Base-by-base conservation (phyloP, 2,329 filamentous ascomycete species). In the Coleophoma cylindrospora region DNA sequence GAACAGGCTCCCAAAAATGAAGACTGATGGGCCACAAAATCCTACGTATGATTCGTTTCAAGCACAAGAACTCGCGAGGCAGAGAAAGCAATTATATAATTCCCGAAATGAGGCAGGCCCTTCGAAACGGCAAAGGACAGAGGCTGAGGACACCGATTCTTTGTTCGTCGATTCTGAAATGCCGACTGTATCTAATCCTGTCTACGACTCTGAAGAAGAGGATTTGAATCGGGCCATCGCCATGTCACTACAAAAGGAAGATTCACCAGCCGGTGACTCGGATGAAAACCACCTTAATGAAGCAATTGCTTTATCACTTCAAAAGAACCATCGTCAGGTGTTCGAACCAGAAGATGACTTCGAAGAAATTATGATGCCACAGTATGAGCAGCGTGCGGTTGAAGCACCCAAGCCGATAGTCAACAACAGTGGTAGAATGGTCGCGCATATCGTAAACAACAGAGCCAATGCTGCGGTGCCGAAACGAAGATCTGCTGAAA, bases 301-400 rank as follows among this genome's bases (percentile, higher is more conserved):
- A 54, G 91, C 92, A 12, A 96, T 97, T 61, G 87, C 87, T 2
- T 75, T 97, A 68, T 97, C 92, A 5, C 70, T 97, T 36, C 79
- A 85, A 57, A 84, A 74, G n/a, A 77, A 84, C 44, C 74, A 83
- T 52, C 70, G 67, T 0, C 54, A 68, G 10, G 54, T 65, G 40
- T 48, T 54, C 33, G 57, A 61, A 34, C 60, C 63, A 9, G 65
- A 69, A 9, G 64, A 65, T 6, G 61, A 68, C 1, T 73, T 80
- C 11, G 76, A 79, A 51, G 79, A 82, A 51, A 68, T 77, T 3
- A 66, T 72, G 1, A 67, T 70, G 32, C 81, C 80, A 0, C 66
- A 73, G 47, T 86, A 81, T 76, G 71, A 71, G 40, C 81, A 84
- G 64, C 76, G 70, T 56, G 75, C 77, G 2, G 79, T 72, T 0